Conservation (phyloP, 2,329 filamentous ascomycete genomes). For the Alternaria metachromatica region DNA sequence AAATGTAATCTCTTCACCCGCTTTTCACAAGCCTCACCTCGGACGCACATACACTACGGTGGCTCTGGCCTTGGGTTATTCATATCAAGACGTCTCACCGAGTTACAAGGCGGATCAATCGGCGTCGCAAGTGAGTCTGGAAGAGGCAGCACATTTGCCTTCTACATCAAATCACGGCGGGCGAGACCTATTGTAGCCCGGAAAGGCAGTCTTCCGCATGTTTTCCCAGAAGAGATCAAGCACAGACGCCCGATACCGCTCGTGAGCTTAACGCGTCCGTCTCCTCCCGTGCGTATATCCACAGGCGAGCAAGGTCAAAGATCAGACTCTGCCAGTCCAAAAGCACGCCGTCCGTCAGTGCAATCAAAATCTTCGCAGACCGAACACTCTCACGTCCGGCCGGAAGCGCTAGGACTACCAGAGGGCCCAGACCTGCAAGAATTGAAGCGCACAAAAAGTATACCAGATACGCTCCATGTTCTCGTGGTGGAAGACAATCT, state of each 20-base stretch:
- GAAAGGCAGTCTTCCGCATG: constrained; percentile 23
- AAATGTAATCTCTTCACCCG: constrained; percentile 39
- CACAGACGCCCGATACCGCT: constrained; percentile 20
- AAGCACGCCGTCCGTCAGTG: neutral
- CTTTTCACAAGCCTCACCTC: constrained; percentile 41
- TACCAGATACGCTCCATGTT: constrained; percentile 27
- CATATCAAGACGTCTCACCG: constrained; percentile 41
- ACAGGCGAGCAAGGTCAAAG: neutral
- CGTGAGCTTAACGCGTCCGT: constrained; percentile 1
- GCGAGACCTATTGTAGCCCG: constrained; percentile 14
- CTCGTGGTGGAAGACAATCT: constrained; percentile 50
- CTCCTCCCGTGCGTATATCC: constrained; percentile 4
- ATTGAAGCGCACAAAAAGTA: constrained; percentile 14
- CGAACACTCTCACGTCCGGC: neutral
- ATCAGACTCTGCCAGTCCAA: neutral
- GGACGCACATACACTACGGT: constrained; percentile 49
- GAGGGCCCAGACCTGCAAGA: constrained; percentile 12
- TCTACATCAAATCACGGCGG: constrained; percentile 39
- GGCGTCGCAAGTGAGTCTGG: constrained; percentile 31
- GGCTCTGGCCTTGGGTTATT: constrained; percentile 46
- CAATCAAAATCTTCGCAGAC: neutral
- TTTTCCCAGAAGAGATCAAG: constrained; percentile 30
- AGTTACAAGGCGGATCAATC: constrained; percentile 43
- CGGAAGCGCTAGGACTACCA: constrained; percentile 9
- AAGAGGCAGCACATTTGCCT: constrained; percentile 41